A percentile compares a stretch with the other conserved stretches of the same genome.
These are phyloP conservation scores for Suillus sp. DNA, from an alignment of 768 basidiomycete genomes.

Conservation along the genomic window DNA sequence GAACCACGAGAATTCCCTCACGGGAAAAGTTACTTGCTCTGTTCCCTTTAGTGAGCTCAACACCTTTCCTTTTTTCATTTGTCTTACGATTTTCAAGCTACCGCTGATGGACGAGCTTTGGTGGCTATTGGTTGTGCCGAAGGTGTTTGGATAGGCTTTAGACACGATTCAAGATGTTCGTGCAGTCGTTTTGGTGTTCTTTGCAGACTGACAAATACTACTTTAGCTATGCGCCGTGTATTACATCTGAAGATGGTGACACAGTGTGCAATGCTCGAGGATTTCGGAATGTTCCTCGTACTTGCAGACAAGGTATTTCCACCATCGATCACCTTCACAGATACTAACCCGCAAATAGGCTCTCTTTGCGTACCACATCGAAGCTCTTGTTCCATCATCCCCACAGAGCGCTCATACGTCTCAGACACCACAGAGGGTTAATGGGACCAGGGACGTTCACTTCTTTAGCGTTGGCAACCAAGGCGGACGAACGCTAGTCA, in stretches of 20 bases:
- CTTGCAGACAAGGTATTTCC: conserved; percentile 79
- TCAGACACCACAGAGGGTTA: conserved; percentile 88
- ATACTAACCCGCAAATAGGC: conserved; percentile 45
- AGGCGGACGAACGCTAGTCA: conserved; percentile 83
- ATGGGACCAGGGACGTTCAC: conserved; percentile 88
- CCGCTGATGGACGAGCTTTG: conserved; percentile 79
- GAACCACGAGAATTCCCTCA: conserved; percentile 70
- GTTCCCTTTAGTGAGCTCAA: conserved; percentile 76
- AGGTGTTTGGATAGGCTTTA: conserved; percentile 94
- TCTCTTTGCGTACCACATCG: conserved; percentile 92
- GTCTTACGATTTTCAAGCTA: conserved; percentile 48
- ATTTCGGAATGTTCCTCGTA: conserved; percentile 96
- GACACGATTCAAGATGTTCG: conserved; percentile 85
- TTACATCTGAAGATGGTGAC: conserved; percentile 93
- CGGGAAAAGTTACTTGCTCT: conserved; percentile 91
- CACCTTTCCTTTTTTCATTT: neutral
- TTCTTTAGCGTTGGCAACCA: conserved; percentile 95
- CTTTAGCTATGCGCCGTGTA: conserved; percentile 85
- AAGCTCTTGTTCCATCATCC: conserved; percentile 91
- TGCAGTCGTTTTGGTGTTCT: conserved; percentile 11
- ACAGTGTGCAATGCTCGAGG: conserved; percentile 93
- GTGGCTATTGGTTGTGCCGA: conserved; percentile 95
- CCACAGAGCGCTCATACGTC: conserved; percentile 65
- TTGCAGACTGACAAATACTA: conserved; percentile 14
- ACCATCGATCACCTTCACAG: neutral